Percentiles rank a stretch among this genome's conserved stretches.
Conservation (phyloP, 2,329 filamentous ascomycete species). For the Colletotrichum sp. region DNA sequence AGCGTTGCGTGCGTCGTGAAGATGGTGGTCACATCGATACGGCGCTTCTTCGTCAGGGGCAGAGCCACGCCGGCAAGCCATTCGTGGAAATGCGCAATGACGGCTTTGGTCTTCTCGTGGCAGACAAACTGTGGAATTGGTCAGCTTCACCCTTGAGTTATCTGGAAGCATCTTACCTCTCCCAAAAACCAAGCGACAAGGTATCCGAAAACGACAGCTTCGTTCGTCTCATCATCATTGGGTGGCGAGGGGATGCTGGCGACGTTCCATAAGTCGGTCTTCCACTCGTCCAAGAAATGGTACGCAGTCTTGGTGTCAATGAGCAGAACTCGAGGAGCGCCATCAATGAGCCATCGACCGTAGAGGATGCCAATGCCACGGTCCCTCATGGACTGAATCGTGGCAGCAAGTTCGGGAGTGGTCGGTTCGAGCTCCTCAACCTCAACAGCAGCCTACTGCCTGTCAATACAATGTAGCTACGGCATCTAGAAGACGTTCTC, state of each 20-base stretch:
- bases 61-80: constrained; percentile 96
- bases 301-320: constrained; percentile 97
- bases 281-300: constrained; percentile 93
- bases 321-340: constrained; percentile 89
- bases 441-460: constrained; percentile 84
- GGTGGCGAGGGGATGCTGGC: constrained; percentile 94
- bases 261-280: constrained; percentile 90
- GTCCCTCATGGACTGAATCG: constrained; percentile 91
- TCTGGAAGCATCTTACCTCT: constrained; percentile 68
- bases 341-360: constrained; percentile 96
- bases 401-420: constrained; percentile 77
- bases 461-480: background rate
- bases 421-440: constrained; percentile 91
- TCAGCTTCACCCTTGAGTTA: background rate
- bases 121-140: constrained; percentile 76
- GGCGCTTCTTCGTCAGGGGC: constrained; percentile 89
- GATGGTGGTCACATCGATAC: constrained; percentile 96
- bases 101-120: constrained; percentile 88
- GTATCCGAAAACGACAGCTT: constrained; percentile 97
- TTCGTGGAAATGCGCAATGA: constrained; percentile 98
- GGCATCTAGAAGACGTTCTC: constrained; percentile 32
- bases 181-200: constrained; percentile 97
- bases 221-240: constrained; percentile 93
- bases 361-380: constrained; percentile 90
- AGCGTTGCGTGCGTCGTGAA: constrained; percentile 98